These are phyloP conservation scores for Trichomonas gallinae DNA, from an alignment of 208 protist species.

Conservation along the genomic window DNA sequence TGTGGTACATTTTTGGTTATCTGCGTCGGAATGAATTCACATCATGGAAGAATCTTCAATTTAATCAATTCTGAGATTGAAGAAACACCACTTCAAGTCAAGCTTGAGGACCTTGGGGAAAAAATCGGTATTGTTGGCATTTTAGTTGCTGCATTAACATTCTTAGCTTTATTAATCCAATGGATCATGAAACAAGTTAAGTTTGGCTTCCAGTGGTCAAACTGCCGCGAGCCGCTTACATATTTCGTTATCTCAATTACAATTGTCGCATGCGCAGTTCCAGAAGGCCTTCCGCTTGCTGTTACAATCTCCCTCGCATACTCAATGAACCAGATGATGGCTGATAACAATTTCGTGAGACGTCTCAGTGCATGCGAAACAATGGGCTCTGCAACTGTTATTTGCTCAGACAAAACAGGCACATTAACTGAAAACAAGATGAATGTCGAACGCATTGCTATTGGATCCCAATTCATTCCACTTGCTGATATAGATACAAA, in stretches of 20 bases:
- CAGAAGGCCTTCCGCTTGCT: slow-evolving; percentile 2
- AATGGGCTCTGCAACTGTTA: slow-evolving; percentile 78
- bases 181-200: neutral
- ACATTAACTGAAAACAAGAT: slow-evolving; percentile 30
- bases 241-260: slow-evolving; percentile 2
- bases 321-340: slow-evolving; percentile 19
- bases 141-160: slow-evolving; percentile 21
- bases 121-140: slow-evolving; percentile 22
- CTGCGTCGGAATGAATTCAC: neutral
- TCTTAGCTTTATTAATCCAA: neutral
- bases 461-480: neutral
- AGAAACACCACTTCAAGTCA: slow-evolving; percentile 26
- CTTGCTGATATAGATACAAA: neutral
- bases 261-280: slow-evolving; percentile 2
- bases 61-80: neutral
- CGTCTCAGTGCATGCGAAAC: slow-evolving; percentile 34
- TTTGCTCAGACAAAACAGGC: slow-evolving; percentile 93
- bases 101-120: neutral
- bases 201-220: neutral
- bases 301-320: slow-evolving; percentile 5
- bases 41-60: neutral
- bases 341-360: slow-evolving; percentile 8
- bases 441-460: slow-evolving; percentile 22
- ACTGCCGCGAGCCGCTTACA: slow-evolving; percentile 22
- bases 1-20: neutral